Conservation (phyloP, 306 rosid species). For the Malus asiatica region DNA sequence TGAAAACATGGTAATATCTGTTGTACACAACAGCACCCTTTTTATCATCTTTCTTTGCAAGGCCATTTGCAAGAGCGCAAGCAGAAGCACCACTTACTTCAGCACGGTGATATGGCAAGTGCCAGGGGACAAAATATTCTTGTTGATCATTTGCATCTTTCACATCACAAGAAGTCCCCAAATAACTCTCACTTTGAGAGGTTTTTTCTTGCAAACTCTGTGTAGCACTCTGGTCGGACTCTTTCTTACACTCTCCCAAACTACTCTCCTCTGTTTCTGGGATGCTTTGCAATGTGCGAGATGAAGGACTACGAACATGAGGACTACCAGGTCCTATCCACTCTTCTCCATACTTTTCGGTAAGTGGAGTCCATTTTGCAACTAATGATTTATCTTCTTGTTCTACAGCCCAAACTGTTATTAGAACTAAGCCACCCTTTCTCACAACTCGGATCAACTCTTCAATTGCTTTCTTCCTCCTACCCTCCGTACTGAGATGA, state of each 20-base stretch:
- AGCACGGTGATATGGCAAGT: constrained; percentile 94
- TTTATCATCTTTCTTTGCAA: constrained; percentile 82
- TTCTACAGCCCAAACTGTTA: constrained; percentile 96
- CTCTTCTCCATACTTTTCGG: constrained; percentile 66
- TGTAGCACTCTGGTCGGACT: constrained; percentile 23
- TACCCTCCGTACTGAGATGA: constrained; percentile 77
- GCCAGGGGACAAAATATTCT: constrained; percentile 96
- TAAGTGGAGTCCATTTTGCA: constrained; percentile 81
- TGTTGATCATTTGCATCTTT: constrained; percentile 44
- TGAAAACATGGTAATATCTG: constrained; percentile 91
- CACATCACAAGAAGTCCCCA: constrained; percentile 23
- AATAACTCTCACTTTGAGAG: constrained; percentile 8
- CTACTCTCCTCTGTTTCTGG: constrained; percentile 63
- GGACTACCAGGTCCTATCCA: constrained; percentile 92
- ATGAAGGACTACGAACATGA: constrained; percentile 38
- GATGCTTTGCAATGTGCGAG: constrained; percentile 58
- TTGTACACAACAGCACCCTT: constrained; percentile 84
- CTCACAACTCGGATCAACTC: constrained; percentile 83
- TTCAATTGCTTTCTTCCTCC: constrained; percentile 80
- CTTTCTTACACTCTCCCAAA: constrained; percentile 24
- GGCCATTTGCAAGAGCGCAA: constrained; percentile 73
- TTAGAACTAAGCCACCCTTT: constrained; percentile 80
- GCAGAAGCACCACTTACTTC: constrained; percentile 84
- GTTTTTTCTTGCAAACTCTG: constrained; percentile 23
- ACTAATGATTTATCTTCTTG: constrained; percentile 72